Evolutionary conservation across 257 asterid genomes (phyloP), one percentile per base, ranked within the genome.

Genomic region (Petrea volubilis): DNA sequence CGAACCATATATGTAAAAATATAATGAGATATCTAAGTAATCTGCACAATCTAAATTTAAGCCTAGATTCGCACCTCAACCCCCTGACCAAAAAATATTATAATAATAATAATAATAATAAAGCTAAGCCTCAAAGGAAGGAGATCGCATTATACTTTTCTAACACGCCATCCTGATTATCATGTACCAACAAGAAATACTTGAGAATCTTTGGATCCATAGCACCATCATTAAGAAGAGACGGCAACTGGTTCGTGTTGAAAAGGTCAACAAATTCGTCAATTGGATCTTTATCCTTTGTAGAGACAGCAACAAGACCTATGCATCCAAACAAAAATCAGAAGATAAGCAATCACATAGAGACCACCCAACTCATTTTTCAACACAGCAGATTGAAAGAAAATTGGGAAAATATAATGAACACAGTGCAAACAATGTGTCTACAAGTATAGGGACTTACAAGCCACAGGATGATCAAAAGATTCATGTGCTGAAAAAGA

Each of bases 401-500:
- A 25, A 55, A 62, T 20, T 51, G 60, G 31, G 59, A 36, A 36
- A 65, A 63, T 33, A 44, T n/a, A 31, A 18, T 50, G 46, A 25
- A 51, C 25, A 47, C 51, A 27, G 6, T 41, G 51, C 60, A 65
- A 77, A 66, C 64, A 53, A 4, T 40, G 20, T 40, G 58, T 61
- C 70, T 71, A 60, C 25, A 67, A 47, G 33, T 21, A 59, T 17
- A 60, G 43, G 52, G 27, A 24, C 96, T 80, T 87, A 95, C 99
- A 95, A 51, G 99, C 95, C 80, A 95, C 99, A 15, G 99, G 99
- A 87, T 92, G 98, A 72, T 95, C 98, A 84, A 95, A 92, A 74
- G 97, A 83, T 83, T 95, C 99, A 74, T 95, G 98, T 77, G 92
- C 98, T 23, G 99, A 85, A 82, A 95, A 95, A 60, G 99, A 84